Evolutionary conservation across 2,329 filamentous ascomycete species (phyloP).

Genomic region (Thelonectria olida): DNA sequence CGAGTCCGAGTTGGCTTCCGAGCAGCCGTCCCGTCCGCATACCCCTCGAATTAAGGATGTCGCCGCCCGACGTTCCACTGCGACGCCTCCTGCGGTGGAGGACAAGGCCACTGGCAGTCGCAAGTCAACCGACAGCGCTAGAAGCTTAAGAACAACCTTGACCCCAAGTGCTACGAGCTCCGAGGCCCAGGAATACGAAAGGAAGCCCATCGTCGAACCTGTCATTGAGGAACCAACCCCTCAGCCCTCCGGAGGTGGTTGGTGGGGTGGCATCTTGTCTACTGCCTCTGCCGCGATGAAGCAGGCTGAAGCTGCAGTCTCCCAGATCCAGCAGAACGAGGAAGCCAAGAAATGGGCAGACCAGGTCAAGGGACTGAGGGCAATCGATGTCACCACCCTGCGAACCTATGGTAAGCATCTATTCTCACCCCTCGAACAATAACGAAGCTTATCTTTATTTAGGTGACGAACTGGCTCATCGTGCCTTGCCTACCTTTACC

Average conservation of each 20-base stretch:
- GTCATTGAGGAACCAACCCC: slow-evolving; percentile 42
- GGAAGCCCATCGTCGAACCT: slow-evolving; percentile 59
- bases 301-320: slow-evolving; percentile 91
- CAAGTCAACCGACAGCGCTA: slow-evolving; percentile 81
- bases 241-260: slow-evolving; percentile 69
- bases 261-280: slow-evolving; percentile 89
- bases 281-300: slow-evolving; percentile 88
- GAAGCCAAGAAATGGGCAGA: slow-evolving; percentile 97
- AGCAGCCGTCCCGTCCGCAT: slow-evolving; percentile 78
- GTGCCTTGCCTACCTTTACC: slow-evolving; percentile 93
- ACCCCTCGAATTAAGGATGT: slow-evolving; percentile 78
- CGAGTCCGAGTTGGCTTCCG: slow-evolving; percentile 74
- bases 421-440: neutral
- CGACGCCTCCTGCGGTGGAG: slow-evolving; percentile 67
- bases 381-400: slow-evolving; percentile 78
- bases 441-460: slow-evolving; percentile 13
- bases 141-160: slow-evolving; percentile 76
- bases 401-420: slow-evolving; percentile 53
- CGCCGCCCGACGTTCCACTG: slow-evolving; percentile 54
- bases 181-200: slow-evolving; percentile 67
- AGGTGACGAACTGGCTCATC: slow-evolving; percentile 88
- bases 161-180: slow-evolving; percentile 74
- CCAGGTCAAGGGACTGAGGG: slow-evolving; percentile 76
- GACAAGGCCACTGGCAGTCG: slow-evolving; percentile 66
- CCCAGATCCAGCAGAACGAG: slow-evolving; percentile 95